Evolutionary conservation across 2,329 filamentous ascomycete species (phyloP).

Genomic region (Trichophyton rubrum): DNA sequence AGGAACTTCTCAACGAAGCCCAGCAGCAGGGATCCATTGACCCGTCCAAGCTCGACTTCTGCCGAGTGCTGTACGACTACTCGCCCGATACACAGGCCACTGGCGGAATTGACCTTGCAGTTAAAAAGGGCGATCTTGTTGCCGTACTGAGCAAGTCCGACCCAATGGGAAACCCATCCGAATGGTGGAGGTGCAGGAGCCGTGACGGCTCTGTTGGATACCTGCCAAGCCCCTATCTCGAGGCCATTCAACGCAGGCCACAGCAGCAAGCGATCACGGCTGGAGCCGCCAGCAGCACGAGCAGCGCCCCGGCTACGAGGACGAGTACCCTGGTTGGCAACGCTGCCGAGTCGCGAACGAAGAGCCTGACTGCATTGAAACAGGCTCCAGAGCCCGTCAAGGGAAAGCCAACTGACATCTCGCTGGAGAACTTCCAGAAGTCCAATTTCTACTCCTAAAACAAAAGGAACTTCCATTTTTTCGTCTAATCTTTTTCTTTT

Average conservation of each 20-base stretch:
- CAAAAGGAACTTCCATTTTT: not conserved
- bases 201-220: conserved; percentile 86
- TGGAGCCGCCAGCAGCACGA: conserved; percentile 10
- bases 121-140: conserved; percentile 90
- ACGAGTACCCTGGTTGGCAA: conserved; percentile 2
- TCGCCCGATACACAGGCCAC: conserved; percentile 55
- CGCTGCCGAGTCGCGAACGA: not conserved
- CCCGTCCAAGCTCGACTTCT: conserved; percentile 89
- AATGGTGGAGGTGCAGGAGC: conserved; percentile 95
- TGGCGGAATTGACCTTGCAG: conserved; percentile 71
- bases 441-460: conserved; percentile 2
- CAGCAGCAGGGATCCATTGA: conserved; percentile 48
- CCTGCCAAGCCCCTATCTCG: conserved; percentile 78
- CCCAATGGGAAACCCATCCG: conserved; percentile 77
- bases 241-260: conserved; percentile 51
- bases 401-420: not conserved
- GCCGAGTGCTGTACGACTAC: conserved; percentile 88
- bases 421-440: conserved; percentile 5
- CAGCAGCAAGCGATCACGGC: conserved; percentile 32
- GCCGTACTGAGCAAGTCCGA: conserved; percentile 88
- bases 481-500: not conserved
- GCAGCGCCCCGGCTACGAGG: not conserved
- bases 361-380: conserved; percentile 2
- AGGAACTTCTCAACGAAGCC: conserved; percentile 40
- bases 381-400: not conserved